Base-by-base conservation (phyloP, 192 early-diverging fungal species). In the Haplosporangium gracile region DNA sequence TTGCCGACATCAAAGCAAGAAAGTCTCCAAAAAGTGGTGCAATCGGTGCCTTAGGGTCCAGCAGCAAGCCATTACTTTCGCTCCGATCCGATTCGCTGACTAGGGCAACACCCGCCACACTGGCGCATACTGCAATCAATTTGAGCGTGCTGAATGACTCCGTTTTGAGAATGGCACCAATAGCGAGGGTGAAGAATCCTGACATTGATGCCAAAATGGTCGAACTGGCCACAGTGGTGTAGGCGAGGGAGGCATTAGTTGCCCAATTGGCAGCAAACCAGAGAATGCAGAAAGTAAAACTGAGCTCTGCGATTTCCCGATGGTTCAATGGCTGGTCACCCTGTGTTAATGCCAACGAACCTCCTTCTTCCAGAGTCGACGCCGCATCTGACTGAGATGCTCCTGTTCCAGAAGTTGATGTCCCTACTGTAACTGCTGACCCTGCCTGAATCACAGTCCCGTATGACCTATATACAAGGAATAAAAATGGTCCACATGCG, bases 181-280 rank as follows among this genome's bases (percentile, higher is more conserved):
- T 92, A 10, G 82, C 77, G 22, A 96, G 88, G 4, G 95, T 96
- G 74, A 95, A 95, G 29, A 95, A 89, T 45, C 92, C 91, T 38
- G 95, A 94, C 51, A 93, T 94, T 4, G 95, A 94, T 38, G 92
- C 90, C n/a, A 96, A 76, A 22, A 96, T 95, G 20, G 95, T 95
- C 32, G 90, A 91, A 74, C 93, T 95, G 18, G 92, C 93, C 29
- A 95, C 95, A 8, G 89, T 91, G n/a, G 94, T 95, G 76, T 94
- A 94, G 0, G 93, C 92, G 51, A 95, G 89, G 60, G 93, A 93
- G 9, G 93, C 90, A 77, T 95, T 96, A 42, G 90, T 93, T 8
- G 91, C 84, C 83, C 92, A 91, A 79, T 95, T 95, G 69, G 95
- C 95, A 36, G 90, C 89, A 90, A 96, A 96, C 95, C 95, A 96